Conservation (phyloP, 129 eudicot species). For the Escallonia rubra region DNA sequence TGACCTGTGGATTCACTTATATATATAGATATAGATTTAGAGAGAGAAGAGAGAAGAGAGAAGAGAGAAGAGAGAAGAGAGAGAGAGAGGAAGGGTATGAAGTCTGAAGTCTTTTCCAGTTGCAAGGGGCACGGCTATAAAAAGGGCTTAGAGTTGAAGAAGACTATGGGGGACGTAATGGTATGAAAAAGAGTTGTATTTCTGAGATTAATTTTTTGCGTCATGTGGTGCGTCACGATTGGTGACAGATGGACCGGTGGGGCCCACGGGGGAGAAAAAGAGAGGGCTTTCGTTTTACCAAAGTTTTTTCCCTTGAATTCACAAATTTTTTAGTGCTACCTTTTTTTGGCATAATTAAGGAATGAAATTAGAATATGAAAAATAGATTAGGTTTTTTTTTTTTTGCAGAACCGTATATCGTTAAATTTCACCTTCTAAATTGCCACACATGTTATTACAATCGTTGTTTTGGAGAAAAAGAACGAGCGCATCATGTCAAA, state of each 20-base stretch:
- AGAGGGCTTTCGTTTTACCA: conserved; percentile 16
- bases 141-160: conserved; percentile 11
- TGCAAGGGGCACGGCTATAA: conserved; percentile 38
- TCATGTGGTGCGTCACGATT: conserved; percentile 64
- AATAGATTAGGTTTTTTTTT: too few relatives aligned
- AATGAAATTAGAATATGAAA: too few relatives aligned
- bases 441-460: too few relatives aligned
- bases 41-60: background rate
- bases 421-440: too few relatives aligned
- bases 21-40: background rate
- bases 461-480: too few relatives aligned
- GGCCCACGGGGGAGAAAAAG: conserved; percentile 17
- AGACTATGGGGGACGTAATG: conserved; percentile 1
- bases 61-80: background rate
- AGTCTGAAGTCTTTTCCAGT: conserved; percentile 46
- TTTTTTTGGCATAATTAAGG: too few relatives aligned
- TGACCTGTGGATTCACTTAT: background rate
- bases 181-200: too few relatives aligned
- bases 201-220: background rate
- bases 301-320: too few relatives aligned
- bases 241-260: conserved; percentile 28
- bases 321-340: too few relatives aligned
- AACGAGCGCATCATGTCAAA: too few relatives aligned
- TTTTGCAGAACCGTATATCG: too few relatives aligned
- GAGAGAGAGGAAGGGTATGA: conserved; percentile 5